Conservation (phyloP, 306 rosid genomes). For the Aeschynomene evenia region DNA sequence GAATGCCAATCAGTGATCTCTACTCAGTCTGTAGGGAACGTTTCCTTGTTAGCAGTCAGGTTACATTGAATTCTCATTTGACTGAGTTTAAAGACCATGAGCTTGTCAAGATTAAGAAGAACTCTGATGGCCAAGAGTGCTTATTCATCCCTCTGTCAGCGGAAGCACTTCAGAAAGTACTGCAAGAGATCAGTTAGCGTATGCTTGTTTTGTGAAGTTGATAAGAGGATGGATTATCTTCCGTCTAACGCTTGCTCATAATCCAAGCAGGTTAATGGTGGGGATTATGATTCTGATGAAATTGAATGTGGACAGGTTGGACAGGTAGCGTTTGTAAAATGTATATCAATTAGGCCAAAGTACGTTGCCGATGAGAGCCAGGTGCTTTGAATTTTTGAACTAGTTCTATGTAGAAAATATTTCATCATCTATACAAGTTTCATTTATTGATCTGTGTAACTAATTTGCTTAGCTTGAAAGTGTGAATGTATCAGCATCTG, state of each 20-base stretch:
- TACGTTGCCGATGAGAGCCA: background rate
- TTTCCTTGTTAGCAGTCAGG: conserved; percentile 81
- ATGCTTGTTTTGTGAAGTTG: too few relatives aligned
- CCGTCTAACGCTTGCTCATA: too few relatives aligned
- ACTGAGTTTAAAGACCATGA: conserved; percentile 95
- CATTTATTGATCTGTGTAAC: too few relatives aligned
- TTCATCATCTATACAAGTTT: too few relatives aligned
- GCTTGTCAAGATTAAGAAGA: conserved; percentile 73
- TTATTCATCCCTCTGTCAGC: conserved; percentile 36
- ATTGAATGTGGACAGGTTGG: background rate
- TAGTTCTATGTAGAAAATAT: background rate
- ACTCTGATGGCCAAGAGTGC: conserved; percentile 91
- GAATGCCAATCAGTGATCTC: conserved; percentile 71
- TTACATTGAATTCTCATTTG: conserved; percentile 80
- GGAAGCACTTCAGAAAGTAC: conserved; percentile 78
- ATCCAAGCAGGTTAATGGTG: too few relatives aligned
- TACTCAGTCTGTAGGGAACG: conserved; percentile 76
- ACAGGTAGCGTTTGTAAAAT: background rate
- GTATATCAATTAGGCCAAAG: conserved; percentile 10
- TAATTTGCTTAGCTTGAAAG: too few relatives aligned
- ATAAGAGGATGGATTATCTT: too few relatives aligned
- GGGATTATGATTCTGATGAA: conserved; percentile 9
- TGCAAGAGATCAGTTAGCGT: conserved; percentile 47
- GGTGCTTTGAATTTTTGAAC: conserved; percentile 1
- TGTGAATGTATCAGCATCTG: too few relatives aligned